phyloP scores from a whole-genome alignment of 192 early-diverging fungal genomes.

The Linnemannia hyalina region DNA sequence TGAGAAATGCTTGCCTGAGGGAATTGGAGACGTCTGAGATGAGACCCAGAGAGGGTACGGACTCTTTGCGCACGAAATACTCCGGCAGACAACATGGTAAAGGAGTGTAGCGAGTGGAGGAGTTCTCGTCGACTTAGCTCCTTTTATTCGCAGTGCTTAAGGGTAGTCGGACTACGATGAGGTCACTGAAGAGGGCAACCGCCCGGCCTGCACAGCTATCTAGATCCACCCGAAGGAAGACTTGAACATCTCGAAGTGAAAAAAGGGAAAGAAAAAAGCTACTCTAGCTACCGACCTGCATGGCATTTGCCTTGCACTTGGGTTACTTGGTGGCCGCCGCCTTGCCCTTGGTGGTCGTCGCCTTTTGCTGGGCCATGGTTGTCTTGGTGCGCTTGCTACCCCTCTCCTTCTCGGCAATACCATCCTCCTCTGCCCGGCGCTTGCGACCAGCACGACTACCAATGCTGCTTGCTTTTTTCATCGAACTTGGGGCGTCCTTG shows the following conservation, averaged over 20 bases:
- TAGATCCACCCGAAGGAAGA: constrained; percentile 5
- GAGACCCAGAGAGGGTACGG: constrained; percentile 10
- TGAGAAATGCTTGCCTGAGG: constrained; percentile 25
- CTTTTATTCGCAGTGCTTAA: no score
- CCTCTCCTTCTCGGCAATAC: background rate
- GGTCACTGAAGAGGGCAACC: background rate
- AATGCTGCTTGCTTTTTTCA: constrained; percentile 10
- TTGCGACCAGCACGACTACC: constrained; percentile 10
- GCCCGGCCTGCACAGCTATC: constrained; percentile 9
- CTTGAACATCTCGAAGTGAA: constrained; percentile 1
- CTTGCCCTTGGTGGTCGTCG: background rate
- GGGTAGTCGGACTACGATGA: constrained; percentile 12
- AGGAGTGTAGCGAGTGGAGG: no score
- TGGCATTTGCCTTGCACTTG: constrained; percentile 2
- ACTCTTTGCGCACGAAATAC: constrained; percentile 27
- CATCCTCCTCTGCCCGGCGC: constrained; percentile 9
- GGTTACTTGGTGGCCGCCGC: background rate
- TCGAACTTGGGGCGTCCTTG: constrained; percentile 2
- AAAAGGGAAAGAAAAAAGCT: background rate
- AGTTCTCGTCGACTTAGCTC: no score
- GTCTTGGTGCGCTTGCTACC: constrained; percentile 16
- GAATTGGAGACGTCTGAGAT: constrained; percentile 16
- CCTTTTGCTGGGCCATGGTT: constrained; percentile 19
- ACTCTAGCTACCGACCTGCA: background rate
- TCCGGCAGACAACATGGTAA: constrained; percentile 21